Evolutionary conservation across 2,329 filamentous ascomycete species (phyloP), one percentile per base, ranked within the genome.

Genomic region (Cordyceps tenuipes): DNA sequence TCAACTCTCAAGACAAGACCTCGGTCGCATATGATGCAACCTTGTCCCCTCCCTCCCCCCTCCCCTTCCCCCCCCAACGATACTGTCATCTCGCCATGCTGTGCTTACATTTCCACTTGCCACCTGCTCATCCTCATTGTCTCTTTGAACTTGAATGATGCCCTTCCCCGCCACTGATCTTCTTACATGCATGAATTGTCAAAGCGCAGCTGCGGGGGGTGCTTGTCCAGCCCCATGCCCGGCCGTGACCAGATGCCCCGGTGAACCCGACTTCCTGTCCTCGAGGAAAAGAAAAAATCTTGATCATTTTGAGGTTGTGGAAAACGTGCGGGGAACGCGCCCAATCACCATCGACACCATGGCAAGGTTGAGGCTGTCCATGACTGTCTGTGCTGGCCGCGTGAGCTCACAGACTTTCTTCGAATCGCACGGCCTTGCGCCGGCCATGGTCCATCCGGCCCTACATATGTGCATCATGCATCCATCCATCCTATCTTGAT

Each of bases 141-240:
- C 29, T 29, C 29, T 29, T 29, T 29, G 29, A 29, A 29, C 10
- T 26, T n/a, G 13, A 17, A 17, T n/a, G 13, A 17, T 23, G 31
- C 10, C 26, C 44, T 29, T 23, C 29, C n/a, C 31, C 17, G 43
- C 43, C n/a, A 44, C 53, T 56, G 53, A 56, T 48, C 43, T 36
- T 26, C 29, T 26, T 36, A 10, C 41, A 55, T 17, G 29, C 29
- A 29, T 23, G 3, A 3, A 36, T 3, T 3, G 54, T 56, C 54
- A 56, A 56, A 56, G 54, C 54, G 44, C 54, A 39, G 15, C 15
- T 39, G 54, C 54, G 54, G 44, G 54, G 44, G 54, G 46, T 36
- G 34, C 4, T 8, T n/a, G 15, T n/a, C 36, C 36, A 41, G 36
- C 10, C 36, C 15, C 36, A 41, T 8, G 36, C 15, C 10, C 5